phyloP scores from a whole-genome alignment of 2,329 filamentous ascomycete species.

The Colletotrichum sp. region DNA sequence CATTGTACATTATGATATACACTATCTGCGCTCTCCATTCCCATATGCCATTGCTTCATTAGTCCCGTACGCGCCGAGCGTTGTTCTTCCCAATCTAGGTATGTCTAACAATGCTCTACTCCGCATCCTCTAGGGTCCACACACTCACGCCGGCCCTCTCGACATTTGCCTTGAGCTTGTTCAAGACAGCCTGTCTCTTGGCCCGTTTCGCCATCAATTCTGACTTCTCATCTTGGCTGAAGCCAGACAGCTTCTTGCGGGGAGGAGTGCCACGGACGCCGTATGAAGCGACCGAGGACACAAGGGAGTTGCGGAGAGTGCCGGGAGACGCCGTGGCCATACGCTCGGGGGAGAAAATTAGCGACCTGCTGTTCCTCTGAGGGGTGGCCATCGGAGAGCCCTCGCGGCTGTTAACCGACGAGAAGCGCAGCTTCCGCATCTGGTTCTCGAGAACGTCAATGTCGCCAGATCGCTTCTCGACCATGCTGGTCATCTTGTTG shows the following conservation, averaged over 20 bases:
- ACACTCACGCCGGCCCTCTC: conserved; percentile 55
- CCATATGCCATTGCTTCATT: conserved; percentile 1
- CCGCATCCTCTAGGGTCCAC: conserved; percentile 54
- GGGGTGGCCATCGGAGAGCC: conserved; percentile 46
- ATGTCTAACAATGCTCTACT: conserved; percentile 31
- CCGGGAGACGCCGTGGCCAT: conserved; percentile 42
- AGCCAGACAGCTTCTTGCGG: conserved; percentile 67
- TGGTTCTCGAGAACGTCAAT: conserved; percentile 90
- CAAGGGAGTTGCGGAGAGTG: conserved; percentile 44
- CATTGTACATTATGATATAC: conserved; percentile 20
- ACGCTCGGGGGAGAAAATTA: conserved; percentile 48
- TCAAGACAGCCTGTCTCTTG: conserved; percentile 57
- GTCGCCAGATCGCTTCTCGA: conserved; percentile 88
- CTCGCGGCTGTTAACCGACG: conserved; percentile 44
- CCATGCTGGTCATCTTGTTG: conserved; percentile 88
- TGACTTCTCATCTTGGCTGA: conserved; percentile 63
- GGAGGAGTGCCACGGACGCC: conserved; percentile 49
- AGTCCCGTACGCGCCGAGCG: background rate
- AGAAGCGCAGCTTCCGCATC: conserved; percentile 73
- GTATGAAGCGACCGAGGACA: conserved; percentile 45
- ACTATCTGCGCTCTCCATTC: conserved; percentile 14
- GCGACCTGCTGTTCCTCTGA: conserved; percentile 34
- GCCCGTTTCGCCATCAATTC: conserved; percentile 58
- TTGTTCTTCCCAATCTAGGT: background rate
- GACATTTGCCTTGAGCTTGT: conserved; percentile 54